Conservation (phyloP, 1,139 yeast species). For the Magnusiomyces paraingens region DNA sequence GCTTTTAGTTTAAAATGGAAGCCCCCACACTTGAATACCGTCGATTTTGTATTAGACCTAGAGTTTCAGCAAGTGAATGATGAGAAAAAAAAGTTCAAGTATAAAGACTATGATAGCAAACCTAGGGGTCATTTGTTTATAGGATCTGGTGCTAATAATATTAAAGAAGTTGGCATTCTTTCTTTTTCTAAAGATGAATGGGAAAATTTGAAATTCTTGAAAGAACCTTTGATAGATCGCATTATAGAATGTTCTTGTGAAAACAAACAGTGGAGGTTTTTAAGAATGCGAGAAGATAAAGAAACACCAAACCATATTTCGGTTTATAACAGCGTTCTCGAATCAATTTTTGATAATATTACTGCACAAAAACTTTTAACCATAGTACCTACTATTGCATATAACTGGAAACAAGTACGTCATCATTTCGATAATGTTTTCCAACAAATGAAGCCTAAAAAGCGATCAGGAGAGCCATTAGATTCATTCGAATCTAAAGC, state of each 20-base stretch:
- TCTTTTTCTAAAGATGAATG: constrained; percentile 67
- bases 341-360: constrained; percentile 83
- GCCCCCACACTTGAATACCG: constrained; percentile 89
- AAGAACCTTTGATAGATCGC: constrained; percentile 85
- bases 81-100: constrained; percentile 58
- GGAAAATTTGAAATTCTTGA: constrained; percentile 60
- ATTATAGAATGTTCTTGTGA: constrained; percentile 74
- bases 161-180: constrained; percentile 62
- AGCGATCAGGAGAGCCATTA: background rate
- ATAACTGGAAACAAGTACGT: background rate
- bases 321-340: constrained; percentile 73
- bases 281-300: constrained; percentile 91
- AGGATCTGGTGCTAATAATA: constrained; percentile 72
- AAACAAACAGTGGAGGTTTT: constrained; percentile 68
- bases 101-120: constrained; percentile 71
- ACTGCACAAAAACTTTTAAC: constrained; percentile 60
- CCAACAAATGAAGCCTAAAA: background rate
- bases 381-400: background rate
- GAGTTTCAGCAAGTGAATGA: constrained; percentile 63
- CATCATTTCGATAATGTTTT: background rate
- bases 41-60: constrained; percentile 74
- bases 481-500: background rate
- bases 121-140: constrained; percentile 63
- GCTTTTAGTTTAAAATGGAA: constrained; percentile 69
- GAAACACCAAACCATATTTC: constrained; percentile 75